Conservation (phyloP, 495 filamentous ascomycete species). For the Daldinia childiae region DNA sequence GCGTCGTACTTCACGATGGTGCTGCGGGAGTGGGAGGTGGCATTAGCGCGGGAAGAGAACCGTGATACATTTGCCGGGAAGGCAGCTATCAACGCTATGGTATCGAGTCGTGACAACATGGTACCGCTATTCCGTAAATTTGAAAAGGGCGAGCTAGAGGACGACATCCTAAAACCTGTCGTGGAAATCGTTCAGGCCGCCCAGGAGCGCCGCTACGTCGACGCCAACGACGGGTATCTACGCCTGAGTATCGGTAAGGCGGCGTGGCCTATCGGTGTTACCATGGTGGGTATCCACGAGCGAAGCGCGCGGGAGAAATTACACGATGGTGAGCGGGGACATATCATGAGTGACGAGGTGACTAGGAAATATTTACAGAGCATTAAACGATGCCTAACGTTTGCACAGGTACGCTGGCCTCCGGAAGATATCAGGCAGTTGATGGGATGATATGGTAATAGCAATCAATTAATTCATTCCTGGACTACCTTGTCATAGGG, state of each 20-base stretch:
- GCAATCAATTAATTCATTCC: slow-evolving; percentile 5
- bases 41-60: slow-evolving; percentile 71
- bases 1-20: slow-evolving; percentile 94
- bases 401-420: slow-evolving; percentile 96
- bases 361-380: slow-evolving; percentile 97
- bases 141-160: slow-evolving; percentile 79
- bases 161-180: slow-evolving; percentile 80
- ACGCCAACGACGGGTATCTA: slow-evolving; percentile 95
- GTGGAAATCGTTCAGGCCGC: slow-evolving; percentile 94
- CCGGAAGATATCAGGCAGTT: slow-evolving; percentile 91
- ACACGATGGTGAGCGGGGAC: slow-evolving; percentile 88
- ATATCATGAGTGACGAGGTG: slow-evolving; percentile 96
- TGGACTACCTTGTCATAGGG: slow-evolving; percentile 19
- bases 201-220: slow-evolving; percentile 89
- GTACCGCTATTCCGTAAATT: slow-evolving; percentile 89
- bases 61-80: slow-evolving; percentile 78
- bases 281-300: slow-evolving; percentile 99
- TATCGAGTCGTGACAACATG: slow-evolving; percentile 85
- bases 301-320: slow-evolving; percentile 93
- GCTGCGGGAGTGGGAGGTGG: slow-evolving; percentile 83
- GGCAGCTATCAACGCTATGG: slow-evolving; percentile 79
- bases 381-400: slow-evolving; percentile 96
- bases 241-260: slow-evolving; percentile 96
- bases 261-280: slow-evolving; percentile 99
- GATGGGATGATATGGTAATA: slow-evolving; percentile 78